Base-by-base conservation (phyloP, 2,329 filamentous ascomycete species). In the Pseudogymnoascus sp. region DNA sequence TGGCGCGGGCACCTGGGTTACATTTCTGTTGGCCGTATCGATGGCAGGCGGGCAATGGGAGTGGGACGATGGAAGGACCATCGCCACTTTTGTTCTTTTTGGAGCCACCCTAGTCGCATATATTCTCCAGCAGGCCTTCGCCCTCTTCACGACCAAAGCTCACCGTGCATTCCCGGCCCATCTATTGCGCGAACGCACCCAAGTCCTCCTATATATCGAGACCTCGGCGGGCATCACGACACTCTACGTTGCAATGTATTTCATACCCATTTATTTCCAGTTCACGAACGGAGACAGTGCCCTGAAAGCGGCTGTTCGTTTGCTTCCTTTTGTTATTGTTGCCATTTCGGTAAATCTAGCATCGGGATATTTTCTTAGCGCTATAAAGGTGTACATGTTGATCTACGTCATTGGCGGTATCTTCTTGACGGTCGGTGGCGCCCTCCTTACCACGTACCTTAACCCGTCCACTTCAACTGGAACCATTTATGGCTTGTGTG, bases 21-120 rank as follows among this genome's bases (percentile, higher is more conserved):
- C 72, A 6, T 70, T 78, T 50, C 70, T 79, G 18, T 75, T 84
- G 62, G 79, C 73, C 1, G 73, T 83, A 57, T 75, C 74, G 9
- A 82, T 83, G 57, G 81, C 78, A 6, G 83, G 82, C 0, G 69
- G 74, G 0, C 66, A 75, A 1, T 85, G 76, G 67, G 67, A 70
- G 0, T 86, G 82, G 82, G 71, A 70, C 25, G 74, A 71, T 3
- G 74, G 72, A 0, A 68, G 72, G 0, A 74, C 76, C 18, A 80
- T 85, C 57, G 74, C 73, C 0, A 71, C 78, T 4, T 81, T 81
- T 66, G 72, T 79, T 16, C 67, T 79, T 1, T 78, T 77, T n/a
- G 78, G 71, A 1, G 64, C 80, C 1, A 65, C 78, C 0, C 68
- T 79, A 35, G 64, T 79, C 28, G 64, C 70, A 11, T 84, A 83